Evolutionary conservation across 306 rosid species (phyloP).

Genomic region (Sesbania bispinosa): DNA sequence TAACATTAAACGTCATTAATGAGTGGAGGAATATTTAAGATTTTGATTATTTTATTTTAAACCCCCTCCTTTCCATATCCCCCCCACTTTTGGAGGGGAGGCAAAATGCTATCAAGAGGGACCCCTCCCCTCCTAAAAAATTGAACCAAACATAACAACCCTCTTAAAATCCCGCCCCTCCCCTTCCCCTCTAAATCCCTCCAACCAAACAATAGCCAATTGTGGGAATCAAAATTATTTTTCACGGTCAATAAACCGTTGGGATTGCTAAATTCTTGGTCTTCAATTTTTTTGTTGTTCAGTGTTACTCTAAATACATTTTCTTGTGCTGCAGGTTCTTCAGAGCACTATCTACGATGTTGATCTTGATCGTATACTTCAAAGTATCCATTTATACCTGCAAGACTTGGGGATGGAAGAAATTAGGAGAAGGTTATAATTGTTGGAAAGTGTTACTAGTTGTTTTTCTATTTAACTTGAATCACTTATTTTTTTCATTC

Average conservation of each 20-base stretch:
- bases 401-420: slow-evolving; percentile 99
- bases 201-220: no score
- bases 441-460: neutral
- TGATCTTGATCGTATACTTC: slow-evolving; percentile 91
- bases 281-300: neutral
- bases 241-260: neutral
- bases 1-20: no score
- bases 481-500: slow-evolving; percentile 19
- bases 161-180: no score
- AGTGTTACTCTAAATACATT: neutral
- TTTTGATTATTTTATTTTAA: no score
- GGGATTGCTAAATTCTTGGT: neutral
- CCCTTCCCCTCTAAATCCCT: no score
- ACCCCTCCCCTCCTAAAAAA: no score
- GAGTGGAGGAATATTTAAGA: no score
- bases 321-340: slow-evolving; percentile 68
- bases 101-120: no score
- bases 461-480: neutral
- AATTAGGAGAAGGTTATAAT: slow-evolving; percentile 86
- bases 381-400: slow-evolving; percentile 95
- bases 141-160: no score
- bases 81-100: no score
- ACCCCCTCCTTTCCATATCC: no score
- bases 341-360: slow-evolving; percentile 98
- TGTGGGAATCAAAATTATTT: no score